A percentile compares a stretch with the other conserved stretches of the same genome.
These are phyloP conservation scores for Teratosphaeriaceae sp. DNA, from an alignment of 2,329 filamentous ascomycete genomes.

Conservation along the genomic window DNA sequence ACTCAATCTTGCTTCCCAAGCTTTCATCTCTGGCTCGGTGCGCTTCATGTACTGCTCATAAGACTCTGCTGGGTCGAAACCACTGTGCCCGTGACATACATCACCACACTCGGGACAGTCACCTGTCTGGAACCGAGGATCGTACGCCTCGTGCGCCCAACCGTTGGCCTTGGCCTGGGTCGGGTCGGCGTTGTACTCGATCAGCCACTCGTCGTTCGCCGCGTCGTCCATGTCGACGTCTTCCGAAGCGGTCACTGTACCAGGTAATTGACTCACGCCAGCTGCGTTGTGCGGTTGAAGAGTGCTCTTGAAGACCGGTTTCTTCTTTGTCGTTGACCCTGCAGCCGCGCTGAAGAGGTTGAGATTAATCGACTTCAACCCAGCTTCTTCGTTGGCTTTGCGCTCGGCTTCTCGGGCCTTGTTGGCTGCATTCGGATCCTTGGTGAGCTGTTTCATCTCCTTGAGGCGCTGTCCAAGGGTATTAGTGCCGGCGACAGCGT, in stretches of 20 bases:
- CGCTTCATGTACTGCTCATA: background rate
- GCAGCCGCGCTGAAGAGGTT: background rate
- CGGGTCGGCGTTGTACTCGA: conserved; percentile 8
- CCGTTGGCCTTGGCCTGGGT: conserved; percentile 12
- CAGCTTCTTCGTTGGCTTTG: conserved; percentile 54
- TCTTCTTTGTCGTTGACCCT: conserved; percentile 16
- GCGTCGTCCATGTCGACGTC: conserved; percentile 8
- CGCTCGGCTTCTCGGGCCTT: conserved; percentile 55
- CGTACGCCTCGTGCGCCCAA: conserved; percentile 7
- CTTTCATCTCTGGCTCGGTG: background rate
- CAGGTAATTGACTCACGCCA: conserved; percentile 3
- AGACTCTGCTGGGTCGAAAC: background rate
- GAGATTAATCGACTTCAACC: conserved; percentile 52
- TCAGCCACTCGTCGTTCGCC: conserved; percentile 7
- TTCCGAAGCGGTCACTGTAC: background rate
- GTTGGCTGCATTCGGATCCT: conserved; percentile 59
- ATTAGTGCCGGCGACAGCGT: conserved; percentile 1
- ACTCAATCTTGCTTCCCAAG: background rate
- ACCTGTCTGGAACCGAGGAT: conserved; percentile 2
- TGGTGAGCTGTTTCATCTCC: conserved; percentile 79
- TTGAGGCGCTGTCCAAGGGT: conserved; percentile 53
- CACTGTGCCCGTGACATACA: background rate
- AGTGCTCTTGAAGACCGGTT: conserved; percentile 26
- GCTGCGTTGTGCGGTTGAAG: conserved; percentile 20
- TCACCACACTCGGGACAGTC: background rate